Evolutionary conservation across 257 asterid genomes (phyloP).

Genomic region (Henckelia pumila): DNA sequence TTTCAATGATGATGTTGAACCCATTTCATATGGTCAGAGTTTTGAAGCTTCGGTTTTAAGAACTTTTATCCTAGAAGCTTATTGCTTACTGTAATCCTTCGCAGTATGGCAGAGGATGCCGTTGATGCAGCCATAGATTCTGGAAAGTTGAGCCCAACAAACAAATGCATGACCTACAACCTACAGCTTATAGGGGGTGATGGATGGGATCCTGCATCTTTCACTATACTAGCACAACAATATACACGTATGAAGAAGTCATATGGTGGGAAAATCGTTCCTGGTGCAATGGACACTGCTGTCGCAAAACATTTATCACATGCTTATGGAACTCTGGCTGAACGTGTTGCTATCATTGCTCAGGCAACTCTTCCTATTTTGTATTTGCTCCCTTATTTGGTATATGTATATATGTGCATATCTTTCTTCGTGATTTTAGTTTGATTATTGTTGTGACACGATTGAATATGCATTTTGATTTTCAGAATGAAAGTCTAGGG

Average conservation of each 20-base stretch:
- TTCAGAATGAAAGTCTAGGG: slow-evolving; percentile 88
- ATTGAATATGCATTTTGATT: slow-evolving; percentile 4
- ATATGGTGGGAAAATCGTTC: slow-evolving; percentile 76
- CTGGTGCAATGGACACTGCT: slow-evolving; percentile 94
- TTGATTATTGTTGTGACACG: slow-evolving; percentile 17
- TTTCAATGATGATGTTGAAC: not conserved
- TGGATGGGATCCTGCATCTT: slow-evolving; percentile 97
- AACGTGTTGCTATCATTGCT: slow-evolving; percentile 89
- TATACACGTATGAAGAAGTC: slow-evolving; percentile 81
- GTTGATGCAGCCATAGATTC: slow-evolving; percentile 79
- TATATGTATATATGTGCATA: not conserved
- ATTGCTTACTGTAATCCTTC: slow-evolving; percentile 31
- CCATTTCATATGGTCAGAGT: not conserved
- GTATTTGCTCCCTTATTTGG: not conserved
- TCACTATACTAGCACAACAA: slow-evolving; percentile 83
- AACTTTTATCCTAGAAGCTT: slow-evolving; percentile 1
- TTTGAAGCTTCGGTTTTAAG: slow-evolving; percentile 16
- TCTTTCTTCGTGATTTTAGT: slow-evolving; percentile 2
- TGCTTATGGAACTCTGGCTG: slow-evolving; percentile 83
- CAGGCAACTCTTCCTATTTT: slow-evolving; percentile 52
- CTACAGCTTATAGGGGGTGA: slow-evolving; percentile 84
- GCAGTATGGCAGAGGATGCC: slow-evolving; percentile 99
- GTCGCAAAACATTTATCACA: slow-evolving; percentile 91
- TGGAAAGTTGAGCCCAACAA: slow-evolving; percentile 73
- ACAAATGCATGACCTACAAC: slow-evolving; percentile 59